Evolutionary conservation across 352 stramenopile genomes (phyloP), one percentile per base, ranked within the genome.

Genomic region (Phytophthora cryptogea): DNA sequence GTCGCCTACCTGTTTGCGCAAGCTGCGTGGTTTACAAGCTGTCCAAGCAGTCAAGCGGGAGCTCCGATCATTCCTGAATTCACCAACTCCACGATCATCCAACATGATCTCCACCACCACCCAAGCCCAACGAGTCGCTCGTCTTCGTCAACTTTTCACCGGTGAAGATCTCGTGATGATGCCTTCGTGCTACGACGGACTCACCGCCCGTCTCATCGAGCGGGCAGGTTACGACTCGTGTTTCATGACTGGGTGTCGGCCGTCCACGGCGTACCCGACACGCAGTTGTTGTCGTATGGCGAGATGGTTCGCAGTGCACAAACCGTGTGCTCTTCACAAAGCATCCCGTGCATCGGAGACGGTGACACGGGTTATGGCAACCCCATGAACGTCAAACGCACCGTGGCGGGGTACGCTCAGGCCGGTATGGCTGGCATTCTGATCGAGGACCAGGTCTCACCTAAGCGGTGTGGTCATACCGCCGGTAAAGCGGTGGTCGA

Each of bases 381-480:
- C 71, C 86, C 89, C 9, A 68, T 97, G 27, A 97, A 97, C 69
- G 84, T 95, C 20, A 97, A 97, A 66, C 80, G 90, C 43, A 98
- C 92, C 26, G 79, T 98, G 8, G 83, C 82, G 35, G 88, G 83
- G 2, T 97, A 97, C 70, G 90, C 84, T 5, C 78, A 87, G 39
- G 88, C 90, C 3, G 89, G 89, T 3, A 96, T 97, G 85, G 91
- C 84, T 11, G 90, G 89, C 20, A 95, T 98, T 42, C 92, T 98
- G 89, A 84, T 98, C 39, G 93, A 98, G 72, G 93, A 97, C 76
- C 93, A 98, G 70, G 76, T 97, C 13, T 46, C 85, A 10, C 93
- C 93, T n/a, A 98, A 97, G 72, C 75, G 90, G 63, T 98, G 93
- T 66, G 90, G 93, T 44, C 93, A 98, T 64, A 95, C 94, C 4